Conservation (phyloP, 2,329 filamentous ascomycete genomes). For the Colletotrichum spaethianum region DNA sequence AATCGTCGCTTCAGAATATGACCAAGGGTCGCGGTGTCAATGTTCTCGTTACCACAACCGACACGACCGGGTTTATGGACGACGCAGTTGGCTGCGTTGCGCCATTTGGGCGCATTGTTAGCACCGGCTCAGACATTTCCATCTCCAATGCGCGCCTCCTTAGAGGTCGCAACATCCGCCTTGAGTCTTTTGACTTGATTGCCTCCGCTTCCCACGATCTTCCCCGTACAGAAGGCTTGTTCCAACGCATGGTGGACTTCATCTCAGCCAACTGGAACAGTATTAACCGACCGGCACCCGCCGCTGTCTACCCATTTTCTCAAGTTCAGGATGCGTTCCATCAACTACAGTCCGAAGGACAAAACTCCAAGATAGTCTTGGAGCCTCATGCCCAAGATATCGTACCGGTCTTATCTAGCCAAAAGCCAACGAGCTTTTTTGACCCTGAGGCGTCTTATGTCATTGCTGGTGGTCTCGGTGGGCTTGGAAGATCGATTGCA, state of each 20-base stretch:
- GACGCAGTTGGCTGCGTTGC: slow-evolving; percentile 60
- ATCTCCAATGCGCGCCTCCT: slow-evolving; percentile 58
- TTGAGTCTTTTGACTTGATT: slow-evolving; percentile 60
- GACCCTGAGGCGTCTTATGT: slow-evolving; percentile 35
- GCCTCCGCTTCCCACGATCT: slow-evolving; percentile 20
- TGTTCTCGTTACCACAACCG: slow-evolving; percentile 56
- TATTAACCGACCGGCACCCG: neutral
- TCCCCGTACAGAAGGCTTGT: neutral
- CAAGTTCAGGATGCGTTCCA: slow-evolving; percentile 42
- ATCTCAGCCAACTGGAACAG: slow-evolving; percentile 54
- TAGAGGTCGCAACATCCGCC: slow-evolving; percentile 62
- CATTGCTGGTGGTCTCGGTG: slow-evolving; percentile 45
- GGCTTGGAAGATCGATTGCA: slow-evolving; percentile 44
- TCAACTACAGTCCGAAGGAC: slow-evolving; percentile 35
- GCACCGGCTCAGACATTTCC: slow-evolving; percentile 54
- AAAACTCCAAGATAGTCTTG: slow-evolving; percentile 3
- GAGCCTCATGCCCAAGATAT: slow-evolving; percentile 15
- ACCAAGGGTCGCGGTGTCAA: slow-evolving; percentile 52
- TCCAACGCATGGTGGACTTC: slow-evolving; percentile 44
- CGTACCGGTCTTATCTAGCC: slow-evolving; percentile 23
- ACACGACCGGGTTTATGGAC: slow-evolving; percentile 55
- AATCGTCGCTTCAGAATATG: slow-evolving; percentile 44
- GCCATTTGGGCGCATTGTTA: slow-evolving; percentile 61
- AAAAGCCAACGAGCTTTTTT: slow-evolving; percentile 18
- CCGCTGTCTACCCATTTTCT: slow-evolving; percentile 1